These are phyloP conservation scores for Thielaviopsis ethacetica DNA, from an alignment of 2,329 filamentous ascomycete genomes.

Conservation along the genomic window DNA sequence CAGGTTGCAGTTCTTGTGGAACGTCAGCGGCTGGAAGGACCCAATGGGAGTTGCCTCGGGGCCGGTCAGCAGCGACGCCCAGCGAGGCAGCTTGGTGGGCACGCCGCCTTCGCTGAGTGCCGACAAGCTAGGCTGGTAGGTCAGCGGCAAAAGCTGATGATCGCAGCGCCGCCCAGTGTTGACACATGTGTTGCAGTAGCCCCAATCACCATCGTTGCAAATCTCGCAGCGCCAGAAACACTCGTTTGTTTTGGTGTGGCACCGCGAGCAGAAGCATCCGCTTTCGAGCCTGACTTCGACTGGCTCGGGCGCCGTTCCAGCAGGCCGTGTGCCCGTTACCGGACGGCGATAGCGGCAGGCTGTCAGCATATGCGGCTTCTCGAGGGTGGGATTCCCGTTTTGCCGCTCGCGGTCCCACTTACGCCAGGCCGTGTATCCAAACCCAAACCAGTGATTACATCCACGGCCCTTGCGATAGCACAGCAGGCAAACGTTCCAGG, in stretches of 20 bases:
- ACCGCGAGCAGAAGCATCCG: slow-evolving; percentile 73
- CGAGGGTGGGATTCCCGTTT: slow-evolving; percentile 21
- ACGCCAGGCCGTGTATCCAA: slow-evolving; percentile 54
- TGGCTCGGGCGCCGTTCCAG: slow-evolving; percentile 38
- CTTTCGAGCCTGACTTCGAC: slow-evolving; percentile 53
- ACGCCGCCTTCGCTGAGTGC: not conserved
- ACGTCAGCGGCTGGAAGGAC: slow-evolving; percentile 50
- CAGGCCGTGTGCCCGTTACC: not conserved
- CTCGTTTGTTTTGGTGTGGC: slow-evolving; percentile 55
- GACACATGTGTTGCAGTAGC: slow-evolving; percentile 78
- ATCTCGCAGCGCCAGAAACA: slow-evolving; percentile 80
- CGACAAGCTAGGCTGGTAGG: slow-evolving; percentile 33
- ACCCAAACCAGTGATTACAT: slow-evolving; percentile 78
- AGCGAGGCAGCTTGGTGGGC: slow-evolving; percentile 21
- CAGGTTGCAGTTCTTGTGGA: slow-evolving; percentile 62
- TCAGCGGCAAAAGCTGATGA: slow-evolving; percentile 63
- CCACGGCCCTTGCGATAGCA: slow-evolving; percentile 68
- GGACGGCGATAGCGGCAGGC: slow-evolving; percentile 40
- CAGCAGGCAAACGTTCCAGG: slow-evolving; percentile 62
- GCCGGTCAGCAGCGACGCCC: slow-evolving; percentile 32
- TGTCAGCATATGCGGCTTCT: slow-evolving; percentile 40
- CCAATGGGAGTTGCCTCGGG: slow-evolving; percentile 30
- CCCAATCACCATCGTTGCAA: slow-evolving; percentile 91
- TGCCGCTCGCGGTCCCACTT: slow-evolving; percentile 42
- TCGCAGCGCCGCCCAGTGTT: slow-evolving; percentile 68